phyloP scores from a whole-genome alignment of 345 rosid species.

The Ceriops tagal region DNA sequence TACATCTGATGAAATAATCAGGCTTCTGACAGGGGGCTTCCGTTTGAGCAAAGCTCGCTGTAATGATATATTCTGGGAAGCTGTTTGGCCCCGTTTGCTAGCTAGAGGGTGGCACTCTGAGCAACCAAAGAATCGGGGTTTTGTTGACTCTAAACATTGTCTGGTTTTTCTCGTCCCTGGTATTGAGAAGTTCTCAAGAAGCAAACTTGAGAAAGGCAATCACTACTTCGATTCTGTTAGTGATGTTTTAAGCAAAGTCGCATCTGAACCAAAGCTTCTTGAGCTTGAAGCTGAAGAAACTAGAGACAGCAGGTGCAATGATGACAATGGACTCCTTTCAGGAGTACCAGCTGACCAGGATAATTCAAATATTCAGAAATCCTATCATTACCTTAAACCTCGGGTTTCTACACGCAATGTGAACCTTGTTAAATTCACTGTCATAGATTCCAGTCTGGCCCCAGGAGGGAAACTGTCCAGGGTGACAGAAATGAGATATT shows the following conservation, averaged over 20 bases:
- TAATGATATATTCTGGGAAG: slow-evolving; percentile 77
- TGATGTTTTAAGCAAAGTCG: slow-evolving; percentile 64
- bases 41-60: slow-evolving; percentile 72
- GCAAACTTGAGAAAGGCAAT: slow-evolving; percentile 58
- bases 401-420: slow-evolving; percentile 39
- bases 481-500: slow-evolving; percentile 42
- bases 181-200: slow-evolving; percentile 59
- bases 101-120: slow-evolving; percentile 84
- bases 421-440: slow-evolving; percentile 43
- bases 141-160: slow-evolving; percentile 37
- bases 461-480: slow-evolving; percentile 43
- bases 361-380: slow-evolving; percentile 31
- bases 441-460: slow-evolving; percentile 57
- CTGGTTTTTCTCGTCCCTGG: slow-evolving; percentile 71
- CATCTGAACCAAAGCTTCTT: slow-evolving; percentile 59
- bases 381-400: slow-evolving; percentile 56
- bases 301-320: slow-evolving; percentile 23
- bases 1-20: slow-evolving; percentile 49
- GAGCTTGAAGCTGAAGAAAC: slow-evolving; percentile 53
- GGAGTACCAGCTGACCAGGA: slow-evolving; percentile 43
- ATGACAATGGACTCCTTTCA: slow-evolving; percentile 24
- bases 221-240: slow-evolving; percentile 70
- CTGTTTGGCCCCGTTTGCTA: slow-evolving; percentile 78
- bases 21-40: slow-evolving; percentile 47
- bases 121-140: slow-evolving; percentile 48